A percentile compares a stretch with the other conserved stretches of the same genome.
Conservation (phyloP, 441 rosid species). For the Erodium chrysanthum region DNA sequence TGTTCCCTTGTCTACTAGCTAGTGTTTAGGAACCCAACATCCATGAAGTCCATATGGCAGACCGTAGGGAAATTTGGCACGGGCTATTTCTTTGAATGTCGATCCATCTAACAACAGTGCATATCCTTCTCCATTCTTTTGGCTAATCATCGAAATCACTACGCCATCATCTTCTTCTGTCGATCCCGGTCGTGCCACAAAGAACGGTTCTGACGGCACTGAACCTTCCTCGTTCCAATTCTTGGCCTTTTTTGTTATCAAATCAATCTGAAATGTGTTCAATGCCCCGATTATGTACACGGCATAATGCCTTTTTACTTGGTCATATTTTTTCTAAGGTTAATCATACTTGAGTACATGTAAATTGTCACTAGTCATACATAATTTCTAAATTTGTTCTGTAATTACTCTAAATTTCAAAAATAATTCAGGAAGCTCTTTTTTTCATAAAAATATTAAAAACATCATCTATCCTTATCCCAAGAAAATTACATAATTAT, state of each 20-base stretch:
- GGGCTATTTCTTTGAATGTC: slow-evolving; percentile 75
- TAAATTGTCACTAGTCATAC: too few relatives aligned
- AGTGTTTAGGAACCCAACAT: slow-evolving; percentile 64
- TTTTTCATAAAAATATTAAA: too few relatives aligned
- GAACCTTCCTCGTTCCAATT: slow-evolving; percentile 75
- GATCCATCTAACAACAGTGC: slow-evolving; percentile 72
- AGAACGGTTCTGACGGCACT: slow-evolving; percentile 84
- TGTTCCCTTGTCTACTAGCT: too few relatives aligned
- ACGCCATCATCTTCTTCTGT: slow-evolving; percentile 85
- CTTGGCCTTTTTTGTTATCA: slow-evolving; percentile 60
- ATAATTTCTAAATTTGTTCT: too few relatives aligned
- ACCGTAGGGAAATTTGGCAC: slow-evolving; percentile 83
- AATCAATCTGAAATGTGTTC: slow-evolving; percentile 45
- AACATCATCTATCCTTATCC: too few relatives aligned
- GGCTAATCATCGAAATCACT: slow-evolving; percentile 71
- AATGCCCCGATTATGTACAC: too few relatives aligned
- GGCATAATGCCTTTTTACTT: too few relatives aligned
- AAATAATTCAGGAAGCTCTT: too few relatives aligned
- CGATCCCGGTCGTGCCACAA: slow-evolving; percentile 83
- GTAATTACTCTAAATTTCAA: too few relatives aligned
- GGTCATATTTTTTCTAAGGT: too few relatives aligned
- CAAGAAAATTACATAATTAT: too few relatives aligned
- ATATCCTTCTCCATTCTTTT: slow-evolving; percentile 69
- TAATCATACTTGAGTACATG: too few relatives aligned
- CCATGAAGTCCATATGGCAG: slow-evolving; percentile 98